These are phyloP conservation scores for Nemophila menziesii DNA, from an alignment of 257 asterid genomes.

Conservation along the genomic window DNA sequence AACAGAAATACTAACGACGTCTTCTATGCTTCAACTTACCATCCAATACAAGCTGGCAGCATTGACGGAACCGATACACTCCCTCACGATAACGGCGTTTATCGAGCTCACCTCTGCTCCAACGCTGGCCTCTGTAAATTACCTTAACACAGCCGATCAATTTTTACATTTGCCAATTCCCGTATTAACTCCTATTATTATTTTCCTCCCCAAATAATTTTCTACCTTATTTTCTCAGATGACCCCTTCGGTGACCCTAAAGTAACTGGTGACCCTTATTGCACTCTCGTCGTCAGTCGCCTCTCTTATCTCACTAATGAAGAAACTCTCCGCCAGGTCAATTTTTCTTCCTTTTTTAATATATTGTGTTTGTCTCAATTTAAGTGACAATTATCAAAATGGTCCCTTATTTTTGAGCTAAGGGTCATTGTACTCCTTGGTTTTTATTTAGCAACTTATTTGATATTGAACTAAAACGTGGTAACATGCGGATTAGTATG, in stretches of 20 bases:
- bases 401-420: too few species aligned
- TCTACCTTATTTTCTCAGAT: constrained; percentile 27
- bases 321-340: constrained; percentile 59
- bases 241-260: constrained; percentile 91
- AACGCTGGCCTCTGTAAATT: constrained; percentile 69
- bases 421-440: too few species aligned
- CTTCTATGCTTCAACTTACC: constrained; percentile 73
- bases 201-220: neutral
- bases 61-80: constrained; percentile 85
- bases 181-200: neutral
- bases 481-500: too few species aligned
- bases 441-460: neutral
- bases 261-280: constrained; percentile 67
- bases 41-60: constrained; percentile 96
- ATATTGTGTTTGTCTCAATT: neutral
- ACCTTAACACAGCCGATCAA: neutral
- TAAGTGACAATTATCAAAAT: too few species aligned
- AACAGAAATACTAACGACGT: constrained; percentile 20
- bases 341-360: neutral
- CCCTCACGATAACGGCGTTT: constrained; percentile 80
- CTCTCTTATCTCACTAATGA: constrained; percentile 77
- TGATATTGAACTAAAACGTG: too few species aligned
- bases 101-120: constrained; percentile 83
- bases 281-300: constrained; percentile 81
- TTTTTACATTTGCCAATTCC: neutral